Conservation (phyloP, 2,329 filamentous ascomycete genomes). For the Colletotrichum coccodes region DNA sequence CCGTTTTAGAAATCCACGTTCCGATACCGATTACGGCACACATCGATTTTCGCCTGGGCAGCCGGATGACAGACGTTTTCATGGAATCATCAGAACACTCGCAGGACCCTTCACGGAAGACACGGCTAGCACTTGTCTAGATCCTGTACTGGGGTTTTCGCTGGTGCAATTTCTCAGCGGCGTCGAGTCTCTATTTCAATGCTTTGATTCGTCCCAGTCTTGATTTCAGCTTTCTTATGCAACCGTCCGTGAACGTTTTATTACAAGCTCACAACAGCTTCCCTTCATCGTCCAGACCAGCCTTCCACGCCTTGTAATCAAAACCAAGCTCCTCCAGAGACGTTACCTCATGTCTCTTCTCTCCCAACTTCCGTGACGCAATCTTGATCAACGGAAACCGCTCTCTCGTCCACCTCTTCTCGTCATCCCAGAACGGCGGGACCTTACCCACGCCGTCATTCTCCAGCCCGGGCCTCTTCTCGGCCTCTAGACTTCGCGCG, state of each 20-base stretch:
- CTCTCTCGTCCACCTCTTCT: constrained; percentile 51
- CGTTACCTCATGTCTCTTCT: constrained; percentile 44
- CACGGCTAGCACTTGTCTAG: too few relatives aligned
- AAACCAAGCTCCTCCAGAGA: constrained; percentile 61
- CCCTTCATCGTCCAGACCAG: constrained; percentile 12
- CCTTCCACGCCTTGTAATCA: constrained; percentile 45
- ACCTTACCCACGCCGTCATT: constrained; percentile 49
- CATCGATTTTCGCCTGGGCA: too few relatives aligned
- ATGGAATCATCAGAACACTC: too few relatives aligned
- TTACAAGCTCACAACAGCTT: constrained; percentile 1
- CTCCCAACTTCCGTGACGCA: constrained; percentile 48
- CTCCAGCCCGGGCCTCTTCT: constrained; percentile 40
- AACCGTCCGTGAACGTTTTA: background rate
- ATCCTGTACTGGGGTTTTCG: too few relatives aligned
- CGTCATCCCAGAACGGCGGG: constrained; percentile 51
- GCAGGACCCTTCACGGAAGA: too few relatives aligned
- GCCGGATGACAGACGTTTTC: too few relatives aligned
- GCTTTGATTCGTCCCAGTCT: background rate
- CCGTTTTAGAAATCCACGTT: too few relatives aligned
- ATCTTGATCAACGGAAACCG: constrained; percentile 52
- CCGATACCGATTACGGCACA: too few relatives aligned
- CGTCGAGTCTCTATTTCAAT: too few relatives aligned
- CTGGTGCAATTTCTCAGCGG: too few relatives aligned
- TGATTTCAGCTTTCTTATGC: background rate
- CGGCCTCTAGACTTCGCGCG: constrained; percentile 55